Conservation (phyloP, 2,329 filamentous ascomycete species). For the Epichloe coenophiala region DNA sequence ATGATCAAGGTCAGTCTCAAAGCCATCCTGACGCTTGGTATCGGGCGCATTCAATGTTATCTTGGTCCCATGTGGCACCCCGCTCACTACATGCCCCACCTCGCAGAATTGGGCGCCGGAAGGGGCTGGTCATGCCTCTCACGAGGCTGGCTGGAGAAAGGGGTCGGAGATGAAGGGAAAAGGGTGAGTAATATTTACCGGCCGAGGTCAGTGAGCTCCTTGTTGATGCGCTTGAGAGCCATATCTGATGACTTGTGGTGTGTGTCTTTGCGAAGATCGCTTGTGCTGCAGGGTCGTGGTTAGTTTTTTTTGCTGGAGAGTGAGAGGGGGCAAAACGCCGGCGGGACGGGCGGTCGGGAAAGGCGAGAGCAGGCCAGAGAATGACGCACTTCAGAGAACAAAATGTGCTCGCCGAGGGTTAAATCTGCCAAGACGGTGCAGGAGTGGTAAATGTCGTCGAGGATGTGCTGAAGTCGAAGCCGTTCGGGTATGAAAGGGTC, state of each 20-base stretch:
- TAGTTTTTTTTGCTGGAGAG: conserved; percentile 9
- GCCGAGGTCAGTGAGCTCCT: conserved; percentile 82
- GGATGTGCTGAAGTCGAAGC: background rate
- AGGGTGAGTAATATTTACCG: conserved; percentile 44
- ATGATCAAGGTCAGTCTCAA: background rate
- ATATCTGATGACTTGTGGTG: conserved; percentile 34
- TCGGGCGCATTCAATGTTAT: conserved; percentile 6
- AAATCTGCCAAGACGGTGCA: conserved; percentile 9
- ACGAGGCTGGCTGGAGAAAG: conserved; percentile 6
- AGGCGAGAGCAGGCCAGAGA: conserved; percentile 9
- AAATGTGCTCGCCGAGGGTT: conserved; percentile 4
- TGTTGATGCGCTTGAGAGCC: conserved; percentile 91
- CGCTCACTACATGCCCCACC: conserved; percentile 25
- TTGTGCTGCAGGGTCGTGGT: conserved; percentile 10
- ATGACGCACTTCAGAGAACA: conserved; percentile 16
- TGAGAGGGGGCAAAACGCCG: conserved; percentile 2
- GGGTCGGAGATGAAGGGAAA: background rate
- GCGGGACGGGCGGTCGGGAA: conserved; percentile 5
- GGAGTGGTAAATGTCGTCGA: conserved; percentile 4
- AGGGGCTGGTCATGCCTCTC: conserved; percentile 8
- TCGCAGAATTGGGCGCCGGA: conserved; percentile 17
- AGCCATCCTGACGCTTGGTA: conserved; percentile 1
- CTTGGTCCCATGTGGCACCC: conserved; percentile 15
- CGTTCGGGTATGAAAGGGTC: background rate
- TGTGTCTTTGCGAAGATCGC: conserved; percentile 13